Base-by-base conservation (phyloP, 2,329 filamentous ascomycete genomes). In the Penicillium sp. region DNA sequence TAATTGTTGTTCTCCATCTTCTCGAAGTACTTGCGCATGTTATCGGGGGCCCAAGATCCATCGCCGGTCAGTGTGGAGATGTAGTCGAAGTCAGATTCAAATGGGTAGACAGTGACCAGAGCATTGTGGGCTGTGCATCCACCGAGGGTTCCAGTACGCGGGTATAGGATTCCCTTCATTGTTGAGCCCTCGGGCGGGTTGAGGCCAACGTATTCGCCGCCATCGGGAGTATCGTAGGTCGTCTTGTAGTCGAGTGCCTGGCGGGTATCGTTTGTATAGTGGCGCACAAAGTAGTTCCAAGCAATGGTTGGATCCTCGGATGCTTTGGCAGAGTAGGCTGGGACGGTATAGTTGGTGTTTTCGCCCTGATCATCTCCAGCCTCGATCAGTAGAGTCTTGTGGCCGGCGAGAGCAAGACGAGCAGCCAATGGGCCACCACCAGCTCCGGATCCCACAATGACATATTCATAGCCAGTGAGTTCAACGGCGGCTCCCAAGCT, bases 121-220 rank as follows among this genome's bases (percentile, higher is more conserved):
- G 84, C 85, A 45, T 87, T 86, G 72, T 89, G 86, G 5, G 82
- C 80, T 1, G 83, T 81, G 70, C 84, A 86, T 4, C 85, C 85
- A 52, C 85, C 84, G 1, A 87, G 72, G 3, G 78, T 82, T 21
- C 80, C 83, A 3, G 82, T 78, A 14, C 85, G 80, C 10, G 85
- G 85, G 63, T 88, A 88, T 9, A 83, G 75, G 14, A 81, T 82
- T 4, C 85, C 85, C 61, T 81, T 77, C 59, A 79, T 71, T 4
- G 67, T 77, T 1, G 84, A 81, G 13, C 81, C 83, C 6, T 72
- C 71, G 0, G 85, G 85, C 1, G 83, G 83, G 55, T 77, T 73
- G 7, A 80, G 70, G 14, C 85, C 85, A 16, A 79, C 81, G 65
- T 86, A 86, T 29, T 80, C 70, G 2, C 71, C 68, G 14, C 83